Percentiles rank a stretch among this genome's conserved stretches.
Evolutionary conservation across 257 asterid genomes (phyloP).

Genomic region (Solanum sejunctum): DNA sequence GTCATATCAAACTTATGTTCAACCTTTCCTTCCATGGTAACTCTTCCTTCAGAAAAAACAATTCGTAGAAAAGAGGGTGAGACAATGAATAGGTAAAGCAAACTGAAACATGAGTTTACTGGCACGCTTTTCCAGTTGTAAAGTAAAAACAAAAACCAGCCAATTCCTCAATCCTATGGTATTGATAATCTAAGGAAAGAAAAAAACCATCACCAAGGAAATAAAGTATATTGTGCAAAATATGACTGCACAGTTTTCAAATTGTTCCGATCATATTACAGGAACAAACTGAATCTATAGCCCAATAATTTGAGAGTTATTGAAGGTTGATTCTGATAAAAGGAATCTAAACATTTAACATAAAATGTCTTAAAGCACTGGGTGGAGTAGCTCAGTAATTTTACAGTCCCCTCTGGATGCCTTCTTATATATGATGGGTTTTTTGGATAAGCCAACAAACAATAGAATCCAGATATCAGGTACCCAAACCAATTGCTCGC

Average conservation of each 20-base stretch:
- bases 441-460: not conserved
- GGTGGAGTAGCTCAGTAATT: not conserved
- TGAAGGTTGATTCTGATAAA: not conserved
- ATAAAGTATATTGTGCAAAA: not conserved
- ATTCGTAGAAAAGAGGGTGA: not conserved
- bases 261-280: not conserved
- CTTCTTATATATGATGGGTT: not conserved
- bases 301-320: not conserved
- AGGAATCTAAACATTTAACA: not conserved
- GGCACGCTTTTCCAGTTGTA: not conserved
- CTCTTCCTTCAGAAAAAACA: constrained; percentile 12
- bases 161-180: not conserved
- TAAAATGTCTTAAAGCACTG: not conserved
- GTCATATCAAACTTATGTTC: constrained; percentile 93
- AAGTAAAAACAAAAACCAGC: not conserved
- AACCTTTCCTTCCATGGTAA: constrained; percentile 69
- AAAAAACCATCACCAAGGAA: not conserved
- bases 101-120: not conserved
- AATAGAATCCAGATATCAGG: not conserved
- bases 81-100: not conserved
- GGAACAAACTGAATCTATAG: not conserved
- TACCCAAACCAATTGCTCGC: not conserved
- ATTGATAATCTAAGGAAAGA: not conserved
- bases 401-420: not conserved
- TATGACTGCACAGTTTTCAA: not conserved